Evolutionary conservation across 768 basidiomycete genomes (phyloP).

Genomic region (Gymnopilus junonius): DNA sequence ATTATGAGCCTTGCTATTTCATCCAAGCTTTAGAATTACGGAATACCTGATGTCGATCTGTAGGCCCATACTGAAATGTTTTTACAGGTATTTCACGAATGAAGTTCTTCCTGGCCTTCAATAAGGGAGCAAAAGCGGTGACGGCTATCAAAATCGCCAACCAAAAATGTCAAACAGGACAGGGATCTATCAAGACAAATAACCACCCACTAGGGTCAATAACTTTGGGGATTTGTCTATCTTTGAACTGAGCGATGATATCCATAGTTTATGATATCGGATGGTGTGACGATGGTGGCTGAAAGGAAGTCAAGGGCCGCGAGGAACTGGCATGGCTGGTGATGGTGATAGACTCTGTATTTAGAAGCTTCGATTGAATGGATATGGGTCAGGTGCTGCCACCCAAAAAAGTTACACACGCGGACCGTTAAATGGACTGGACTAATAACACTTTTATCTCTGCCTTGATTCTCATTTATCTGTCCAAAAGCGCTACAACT

Average conservation of each 20-base stretch:
- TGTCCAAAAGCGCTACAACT: no score
- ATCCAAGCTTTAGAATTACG: background rate
- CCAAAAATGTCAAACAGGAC: background rate
- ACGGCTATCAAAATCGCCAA: conserved; percentile 39
- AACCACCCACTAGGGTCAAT: conserved; percentile 30
- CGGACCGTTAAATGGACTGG: background rate
- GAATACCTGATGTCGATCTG: conserved; percentile 52
- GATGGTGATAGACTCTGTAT: background rate
- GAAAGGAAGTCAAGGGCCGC: background rate
- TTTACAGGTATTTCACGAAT: conserved; percentile 54
- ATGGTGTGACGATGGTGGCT: background rate
- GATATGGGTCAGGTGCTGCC: background rate
- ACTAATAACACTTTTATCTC: background rate
- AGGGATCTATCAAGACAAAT: conserved; percentile 9
- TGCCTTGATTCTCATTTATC: background rate
- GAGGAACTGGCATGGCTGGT: background rate
- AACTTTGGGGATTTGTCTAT: conserved; percentile 24
- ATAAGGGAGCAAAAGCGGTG: conserved; percentile 50
- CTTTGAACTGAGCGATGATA: conserved; percentile 23
- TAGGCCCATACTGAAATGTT: conserved; percentile 61
- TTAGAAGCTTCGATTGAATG: background rate
- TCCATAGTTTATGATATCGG: conserved; percentile 18
- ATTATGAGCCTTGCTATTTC: background rate
- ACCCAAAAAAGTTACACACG: background rate
- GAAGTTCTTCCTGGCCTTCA: conserved; percentile 48